phyloP scores from a whole-genome alignment of 805 yeast genomes.

The Yamadazyma olivae region DNA sequence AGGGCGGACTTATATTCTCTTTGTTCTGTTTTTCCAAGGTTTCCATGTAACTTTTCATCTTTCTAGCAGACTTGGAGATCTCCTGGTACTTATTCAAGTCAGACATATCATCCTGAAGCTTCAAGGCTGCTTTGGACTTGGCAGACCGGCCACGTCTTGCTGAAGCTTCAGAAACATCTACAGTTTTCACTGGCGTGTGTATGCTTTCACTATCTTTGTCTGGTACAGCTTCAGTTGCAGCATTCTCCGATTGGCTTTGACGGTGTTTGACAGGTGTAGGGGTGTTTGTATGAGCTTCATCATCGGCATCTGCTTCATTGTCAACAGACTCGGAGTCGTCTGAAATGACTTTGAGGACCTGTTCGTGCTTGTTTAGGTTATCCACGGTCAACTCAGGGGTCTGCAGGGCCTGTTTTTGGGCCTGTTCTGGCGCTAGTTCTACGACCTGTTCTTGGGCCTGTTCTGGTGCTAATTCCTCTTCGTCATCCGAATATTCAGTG shows the following conservation, averaged over 20 bases:
- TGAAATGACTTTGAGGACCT: no score
- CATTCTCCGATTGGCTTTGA: neutral
- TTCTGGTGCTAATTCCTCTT: neutral
- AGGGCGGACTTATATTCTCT: slow-evolving; percentile 11
- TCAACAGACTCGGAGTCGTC: neutral
- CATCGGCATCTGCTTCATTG: slow-evolving; percentile 1
- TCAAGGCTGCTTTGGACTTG: slow-evolving; percentile 60
- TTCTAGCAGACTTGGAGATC: slow-evolving; percentile 40
- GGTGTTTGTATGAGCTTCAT: neutral
- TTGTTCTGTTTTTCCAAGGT: slow-evolving; percentile 22
- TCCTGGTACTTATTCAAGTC: slow-evolving; percentile 64
- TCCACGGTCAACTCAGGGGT: no score
- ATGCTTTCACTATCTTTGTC: slow-evolving; percentile 8
- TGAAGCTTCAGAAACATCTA: neutral
- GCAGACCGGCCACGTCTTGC: slow-evolving; percentile 48
- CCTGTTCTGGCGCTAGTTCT: neutral
- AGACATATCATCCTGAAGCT: slow-evolving; percentile 65
- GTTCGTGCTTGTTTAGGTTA: no score
- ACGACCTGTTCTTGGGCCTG: slow-evolving; percentile 2
- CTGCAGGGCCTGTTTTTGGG: no score
- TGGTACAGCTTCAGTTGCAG: slow-evolving; percentile 1
- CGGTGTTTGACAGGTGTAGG: neutral
- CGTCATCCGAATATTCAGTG: slow-evolving; percentile 15
- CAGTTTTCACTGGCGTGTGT: neutral
- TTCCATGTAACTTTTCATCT: slow-evolving; percentile 37